These are phyloP conservation scores for Carex littledalei DNA, from an alignment of 176 grass and related monocot genomes.

Conservation along the genomic window DNA sequence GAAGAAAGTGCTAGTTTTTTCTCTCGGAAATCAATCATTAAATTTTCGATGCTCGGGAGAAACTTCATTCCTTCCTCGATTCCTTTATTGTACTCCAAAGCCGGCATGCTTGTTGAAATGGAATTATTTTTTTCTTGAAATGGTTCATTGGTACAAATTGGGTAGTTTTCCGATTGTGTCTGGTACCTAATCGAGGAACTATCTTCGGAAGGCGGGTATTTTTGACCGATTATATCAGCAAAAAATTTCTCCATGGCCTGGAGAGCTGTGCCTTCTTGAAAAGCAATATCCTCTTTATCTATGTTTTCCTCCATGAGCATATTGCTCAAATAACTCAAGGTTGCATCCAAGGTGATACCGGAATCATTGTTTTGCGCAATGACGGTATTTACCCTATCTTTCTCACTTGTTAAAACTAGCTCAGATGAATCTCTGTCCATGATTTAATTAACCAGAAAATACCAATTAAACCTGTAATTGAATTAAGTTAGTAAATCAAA, in stretches of 20 bases:
- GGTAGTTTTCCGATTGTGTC: not conserved
- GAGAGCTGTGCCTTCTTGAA: slow-evolving; percentile 5
- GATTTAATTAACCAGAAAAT: no score
- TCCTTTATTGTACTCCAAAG: slow-evolving; percentile 13
- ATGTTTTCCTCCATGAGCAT: slow-evolving; percentile 35
- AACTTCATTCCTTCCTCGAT: slow-evolving; percentile 28
- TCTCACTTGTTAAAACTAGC: no score
- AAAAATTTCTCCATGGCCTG: slow-evolving; percentile 28
- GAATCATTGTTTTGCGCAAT: not conserved
- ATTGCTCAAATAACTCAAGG: slow-evolving; percentile 25
- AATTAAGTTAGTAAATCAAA: no score
- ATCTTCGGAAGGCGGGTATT: not conserved
- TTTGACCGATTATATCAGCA: slow-evolving; percentile 26
- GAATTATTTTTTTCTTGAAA: not conserved
- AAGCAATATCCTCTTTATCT: slow-evolving; percentile 4
- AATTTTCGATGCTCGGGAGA: slow-evolving; percentile 18
- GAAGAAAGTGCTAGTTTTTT: not conserved
- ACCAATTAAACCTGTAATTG: no score
- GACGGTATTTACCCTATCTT: no score
- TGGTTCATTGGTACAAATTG: not conserved
- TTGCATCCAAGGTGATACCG: not conserved
- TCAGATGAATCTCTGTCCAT: no score
- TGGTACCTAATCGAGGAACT: no score
- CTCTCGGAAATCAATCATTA: not conserved
- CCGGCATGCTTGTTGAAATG: not conserved